A percentile compares a stretch with the other conserved stretches of the same genome.
Conservation (phyloP, 352 stramenopile genomes). For the Globisporangium sylvaticum region DNA sequence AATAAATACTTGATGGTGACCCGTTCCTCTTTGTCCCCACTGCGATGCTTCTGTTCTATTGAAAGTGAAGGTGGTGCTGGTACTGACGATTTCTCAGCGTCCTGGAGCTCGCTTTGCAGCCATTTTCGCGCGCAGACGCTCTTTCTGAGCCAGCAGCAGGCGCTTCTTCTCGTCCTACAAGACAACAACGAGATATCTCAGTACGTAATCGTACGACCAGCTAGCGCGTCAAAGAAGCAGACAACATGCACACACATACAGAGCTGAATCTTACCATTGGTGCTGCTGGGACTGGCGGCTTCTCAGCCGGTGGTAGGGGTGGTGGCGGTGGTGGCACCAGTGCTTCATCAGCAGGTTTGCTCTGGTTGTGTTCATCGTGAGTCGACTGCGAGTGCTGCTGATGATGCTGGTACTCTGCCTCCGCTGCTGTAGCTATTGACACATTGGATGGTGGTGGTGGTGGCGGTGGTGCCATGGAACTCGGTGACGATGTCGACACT, state of each 20-base stretch:
- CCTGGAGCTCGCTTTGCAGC: slow-evolving; percentile 21
- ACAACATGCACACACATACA: not conserved
- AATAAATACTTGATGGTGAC: not conserved
- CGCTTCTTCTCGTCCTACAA: slow-evolving; percentile 51
- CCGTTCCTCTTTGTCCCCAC: not conserved
- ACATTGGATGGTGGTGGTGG: not conserved
- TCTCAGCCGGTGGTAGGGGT: not conserved
- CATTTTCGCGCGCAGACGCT: slow-evolving; percentile 62
- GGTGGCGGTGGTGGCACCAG: not conserved
- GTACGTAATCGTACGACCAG: not conserved
- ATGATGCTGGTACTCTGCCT: not conserved
- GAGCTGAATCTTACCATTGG: not conserved
- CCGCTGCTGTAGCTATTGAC: not conserved
- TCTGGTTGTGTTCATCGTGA: not conserved
- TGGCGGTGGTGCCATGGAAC: not conserved
- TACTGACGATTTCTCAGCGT: not conserved
- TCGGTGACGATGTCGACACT: not conserved
- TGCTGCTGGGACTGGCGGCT: not conserved
- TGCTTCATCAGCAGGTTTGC: not conserved
- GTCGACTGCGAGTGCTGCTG: not conserved
- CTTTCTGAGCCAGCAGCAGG: slow-evolving; percentile 56
- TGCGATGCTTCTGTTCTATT: not conserved
- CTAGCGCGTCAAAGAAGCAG: not conserved
- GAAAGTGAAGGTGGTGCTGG: not conserved
- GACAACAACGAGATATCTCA: not conserved